Evolutionary conservation across 352 stramenopile genomes (phyloP), one percentile per base, ranked within the genome.

Genomic region (Globisporangium spiculum): DNA sequence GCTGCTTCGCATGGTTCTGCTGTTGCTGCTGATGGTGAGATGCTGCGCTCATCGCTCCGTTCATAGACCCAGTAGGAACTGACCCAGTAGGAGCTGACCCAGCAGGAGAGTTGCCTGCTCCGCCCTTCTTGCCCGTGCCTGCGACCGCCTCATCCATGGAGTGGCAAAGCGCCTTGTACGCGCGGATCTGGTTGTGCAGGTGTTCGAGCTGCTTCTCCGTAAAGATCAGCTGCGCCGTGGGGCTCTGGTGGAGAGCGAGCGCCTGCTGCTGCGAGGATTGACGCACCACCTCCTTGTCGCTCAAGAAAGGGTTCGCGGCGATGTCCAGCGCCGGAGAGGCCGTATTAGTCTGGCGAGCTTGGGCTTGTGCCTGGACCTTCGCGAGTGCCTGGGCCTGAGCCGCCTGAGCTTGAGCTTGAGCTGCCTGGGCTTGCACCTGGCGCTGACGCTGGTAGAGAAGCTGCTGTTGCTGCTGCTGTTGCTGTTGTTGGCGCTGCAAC

Each of bases 151-250:
- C 75, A 66, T 96, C 86, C 88, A 96, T 96, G 6, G 80, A 90
- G 71, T 92, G 86, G 52, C 86, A 94, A 26, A 96, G 75, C 41
- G 84, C 72, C 69, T 94, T 96, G 75, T 90, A 96, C 20, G 84
- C 80, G 8, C 84, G 84, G 67, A 96, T 96, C 76, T 96, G 88
- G 67, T 91, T 87, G 73, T 96, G 88, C 55, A 96, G 68, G 34
- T 93, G 84, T 67, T 92, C 85, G 24, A 96, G 78, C 71, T 96
- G 88, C 66, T 89, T 91, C 34, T 93, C 88, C n/a, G 88, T 88
- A 71, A 96, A 96, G 14, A 96, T 74, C 48, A 81, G 32, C 66
- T 79, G 75, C 26, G 71, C 64, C 32, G 78, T 58, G n/a, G 77
- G 65, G 66, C 74, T 86, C 59, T 67, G 63, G 52, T 86, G 78